Evolutionary conservation across 129 eudicot species (phyloP), one percentile per base, ranked within the genome.

Genomic region (Heracleum sosnowskyi): DNA sequence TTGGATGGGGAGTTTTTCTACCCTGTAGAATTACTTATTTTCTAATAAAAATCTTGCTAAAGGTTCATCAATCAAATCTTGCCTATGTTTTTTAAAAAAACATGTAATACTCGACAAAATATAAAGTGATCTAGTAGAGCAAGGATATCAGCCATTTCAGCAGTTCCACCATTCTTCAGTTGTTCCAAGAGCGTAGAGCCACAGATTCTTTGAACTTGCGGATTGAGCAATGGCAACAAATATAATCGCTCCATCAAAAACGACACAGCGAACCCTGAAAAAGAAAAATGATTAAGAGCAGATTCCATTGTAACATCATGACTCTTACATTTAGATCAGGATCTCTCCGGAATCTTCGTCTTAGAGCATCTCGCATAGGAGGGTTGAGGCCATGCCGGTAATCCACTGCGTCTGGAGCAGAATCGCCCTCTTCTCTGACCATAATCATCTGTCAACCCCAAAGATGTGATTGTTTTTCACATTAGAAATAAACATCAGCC

Each of bases 361-460:
- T 89, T 83, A 91, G 88, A 80, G 94, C 97, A 89, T 93, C 98
- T 79, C 91, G 84, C 97, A 89, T 90, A 24, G 98, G 94, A 45
- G 97, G 97, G 75, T 97, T 91, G 55, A 90, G 91, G 44, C 98
- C 97, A 79, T 93, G 98, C 41, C 94, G 90, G 62, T 87, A 87
- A 84, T 93, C 98, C 79, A 85, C 91, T 70, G 73, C 80, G 70
- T 87, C 94, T 49, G 92, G 94, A 28, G 85, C 86, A 81, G 82
- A 69, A 76, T 89, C 97, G 81, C 72, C 82, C 31, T 86, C 90
- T 77, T 90, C 98, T 85, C 89, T 86, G 51, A 93, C 94, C 91
- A 85, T 84, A 71, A 90, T 88, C 88, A 90, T 87, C 97, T 92
- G 87, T 34, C 42, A 81, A 69, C 63, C 37, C 74, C 51, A 69